Conservation (phyloP, 2,329 filamentous ascomycete genomes). For the Cladosporium sp. region DNA sequence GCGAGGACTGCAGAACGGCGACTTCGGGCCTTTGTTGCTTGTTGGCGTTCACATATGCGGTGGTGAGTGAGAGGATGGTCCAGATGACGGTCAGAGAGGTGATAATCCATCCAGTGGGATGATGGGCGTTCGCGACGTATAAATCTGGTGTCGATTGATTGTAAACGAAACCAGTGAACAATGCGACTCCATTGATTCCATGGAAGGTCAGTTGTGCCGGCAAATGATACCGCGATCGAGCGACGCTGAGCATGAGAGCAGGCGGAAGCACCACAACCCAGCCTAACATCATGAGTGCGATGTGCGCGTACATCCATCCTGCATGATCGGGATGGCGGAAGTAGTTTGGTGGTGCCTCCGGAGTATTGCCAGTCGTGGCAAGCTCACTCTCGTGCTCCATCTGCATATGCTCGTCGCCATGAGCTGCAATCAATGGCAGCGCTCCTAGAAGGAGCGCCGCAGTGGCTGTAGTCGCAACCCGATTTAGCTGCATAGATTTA, state of each 20-base stretch:
- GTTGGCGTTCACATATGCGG: conserved; percentile 43
- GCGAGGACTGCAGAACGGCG: no score
- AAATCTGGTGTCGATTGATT: conserved; percentile 78
- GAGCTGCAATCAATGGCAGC: conserved; percentile 38
- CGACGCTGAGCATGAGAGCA: conserved; percentile 82
- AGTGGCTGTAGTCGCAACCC: conserved; percentile 14
- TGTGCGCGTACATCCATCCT: conserved; percentile 62
- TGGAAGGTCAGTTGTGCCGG: conserved; percentile 58
- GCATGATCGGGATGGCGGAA: conserved; percentile 54
- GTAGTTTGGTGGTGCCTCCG: conserved; percentile 47
- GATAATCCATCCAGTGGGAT: conserved; percentile 80
- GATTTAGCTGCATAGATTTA: conserved; percentile 18
- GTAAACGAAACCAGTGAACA: conserved; percentile 67
- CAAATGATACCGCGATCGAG: conserved; percentile 70
- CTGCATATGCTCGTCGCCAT: conserved; percentile 29
- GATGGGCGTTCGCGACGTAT: conserved; percentile 82
- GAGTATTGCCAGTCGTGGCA: neutral
- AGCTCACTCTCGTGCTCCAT: conserved; percentile 25
- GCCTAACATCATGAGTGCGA: conserved; percentile 63
- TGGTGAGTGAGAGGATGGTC: conserved; percentile 63
- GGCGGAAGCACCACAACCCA: conserved; percentile 72
- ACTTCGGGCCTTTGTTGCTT: neutral
- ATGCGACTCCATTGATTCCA: conserved; percentile 47
- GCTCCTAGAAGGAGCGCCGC: conserved; percentile 38
- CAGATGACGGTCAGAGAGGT: conserved; percentile 70